Evolutionary conservation across 495 filamentous ascomycete genomes (phyloP).

Genomic region (Chaetomidium leptoderma): DNA sequence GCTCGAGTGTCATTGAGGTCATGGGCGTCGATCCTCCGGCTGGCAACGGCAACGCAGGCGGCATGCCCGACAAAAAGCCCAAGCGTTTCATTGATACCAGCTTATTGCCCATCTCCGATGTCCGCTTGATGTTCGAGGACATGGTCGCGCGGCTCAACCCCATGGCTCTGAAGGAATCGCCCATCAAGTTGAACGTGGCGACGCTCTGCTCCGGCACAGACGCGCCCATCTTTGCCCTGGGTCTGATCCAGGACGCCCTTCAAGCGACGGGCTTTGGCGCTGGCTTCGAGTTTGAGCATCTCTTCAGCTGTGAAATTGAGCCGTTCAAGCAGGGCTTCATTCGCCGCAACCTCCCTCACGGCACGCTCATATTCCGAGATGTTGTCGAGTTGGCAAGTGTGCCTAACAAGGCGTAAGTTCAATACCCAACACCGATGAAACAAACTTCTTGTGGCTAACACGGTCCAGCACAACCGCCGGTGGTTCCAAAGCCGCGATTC

Average conservation of each 20-base stretch:
- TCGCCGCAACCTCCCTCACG: constrained; percentile 62
- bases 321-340: constrained; percentile 79
- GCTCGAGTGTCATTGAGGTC: background rate
- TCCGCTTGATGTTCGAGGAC: constrained; percentile 32
- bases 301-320: constrained; percentile 77
- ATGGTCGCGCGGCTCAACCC: constrained; percentile 22
- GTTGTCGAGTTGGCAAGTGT: constrained; percentile 53
- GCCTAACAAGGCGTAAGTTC: constrained; percentile 52
- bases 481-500: constrained; percentile 56
- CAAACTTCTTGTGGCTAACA: constrained; percentile 19
- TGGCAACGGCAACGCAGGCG: no score
- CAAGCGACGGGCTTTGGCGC: constrained; percentile 18
- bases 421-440: background rate
- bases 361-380: constrained; percentile 61
- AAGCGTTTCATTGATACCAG: constrained; percentile 5
- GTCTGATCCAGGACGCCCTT: constrained; percentile 44
- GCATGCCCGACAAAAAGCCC: background rate
- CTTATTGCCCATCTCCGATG: constrained; percentile 26
- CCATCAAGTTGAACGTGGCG: constrained; percentile 52
- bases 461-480: constrained; percentile 63
- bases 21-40: background rate
- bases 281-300: constrained; percentile 53
- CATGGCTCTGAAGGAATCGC: background rate
- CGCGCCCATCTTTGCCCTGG: constrained; percentile 65
- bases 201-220: constrained; percentile 86